phyloP scores from a whole-genome alignment of 331 rosid genomes.

The Quercus tomentella region DNA sequence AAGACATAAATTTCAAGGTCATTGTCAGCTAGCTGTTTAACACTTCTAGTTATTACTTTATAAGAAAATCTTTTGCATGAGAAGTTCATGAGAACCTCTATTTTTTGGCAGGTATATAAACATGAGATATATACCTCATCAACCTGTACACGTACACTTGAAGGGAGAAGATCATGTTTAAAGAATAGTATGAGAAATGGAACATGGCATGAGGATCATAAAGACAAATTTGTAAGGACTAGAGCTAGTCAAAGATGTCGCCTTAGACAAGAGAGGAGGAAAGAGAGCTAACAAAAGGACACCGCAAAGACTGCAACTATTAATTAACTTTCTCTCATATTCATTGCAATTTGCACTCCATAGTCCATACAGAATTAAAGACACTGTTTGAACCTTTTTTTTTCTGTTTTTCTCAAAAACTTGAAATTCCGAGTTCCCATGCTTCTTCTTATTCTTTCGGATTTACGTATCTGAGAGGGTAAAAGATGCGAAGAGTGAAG shows the following conservation, averaged over 20 bases:
- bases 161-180: no score
- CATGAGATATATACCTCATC: no score
- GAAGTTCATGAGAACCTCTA: no score
- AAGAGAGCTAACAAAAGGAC: neutral
- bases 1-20: no score
- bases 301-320: neutral
- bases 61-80: no score
- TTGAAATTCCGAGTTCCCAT: constrained; percentile 38
- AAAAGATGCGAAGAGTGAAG: constrained; percentile 52
- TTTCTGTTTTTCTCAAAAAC: constrained; percentile 6
- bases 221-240: constrained; percentile 5
- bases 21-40: no score
- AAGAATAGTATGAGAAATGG: neutral
- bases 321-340: neutral
- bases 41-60: no score
- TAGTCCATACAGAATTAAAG: neutral
- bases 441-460: constrained; percentile 26
- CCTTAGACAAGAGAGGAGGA: neutral
- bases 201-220: neutral
- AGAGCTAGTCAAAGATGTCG: neutral
- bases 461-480: constrained; percentile 68
- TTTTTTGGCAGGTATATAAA: no score
- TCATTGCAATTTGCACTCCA: constrained; percentile 9
- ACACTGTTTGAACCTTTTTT: constrained; percentile 10
- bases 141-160: no score